These are phyloP conservation scores for Pseudocercospora pini-densiflorae DNA, from an alignment of 2,329 filamentous ascomycete genomes.

Conservation along the genomic window DNA sequence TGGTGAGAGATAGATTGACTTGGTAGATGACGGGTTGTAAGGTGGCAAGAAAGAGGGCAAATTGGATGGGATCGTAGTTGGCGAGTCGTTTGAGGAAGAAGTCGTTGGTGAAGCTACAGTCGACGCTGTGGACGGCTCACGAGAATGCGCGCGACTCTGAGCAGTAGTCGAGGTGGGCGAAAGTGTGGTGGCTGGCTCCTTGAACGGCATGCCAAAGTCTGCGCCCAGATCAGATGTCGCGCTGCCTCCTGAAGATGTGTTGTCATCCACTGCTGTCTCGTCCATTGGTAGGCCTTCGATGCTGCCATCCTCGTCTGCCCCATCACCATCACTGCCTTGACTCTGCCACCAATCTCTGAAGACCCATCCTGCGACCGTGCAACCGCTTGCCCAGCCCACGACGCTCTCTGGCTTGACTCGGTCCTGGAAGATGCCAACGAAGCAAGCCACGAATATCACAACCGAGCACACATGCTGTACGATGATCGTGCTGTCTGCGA, in stretches of 20 bases:
- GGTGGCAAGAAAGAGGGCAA: conserved; percentile 35
- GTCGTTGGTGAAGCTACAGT: conserved; percentile 4
- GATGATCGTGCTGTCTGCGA: conserved; percentile 93
- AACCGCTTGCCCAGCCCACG: conserved; percentile 80
- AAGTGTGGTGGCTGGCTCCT: conserved; percentile 16
- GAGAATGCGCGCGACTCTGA: conserved; percentile 7
- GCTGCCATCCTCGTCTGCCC: conserved; percentile 56
- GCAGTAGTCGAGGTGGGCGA: neutral
- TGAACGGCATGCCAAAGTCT: conserved; percentile 30
- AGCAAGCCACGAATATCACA: conserved; percentile 91
- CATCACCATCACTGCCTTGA: conserved; percentile 42
- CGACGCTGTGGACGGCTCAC: conserved; percentile 8
- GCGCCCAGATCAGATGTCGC: conserved; percentile 24
- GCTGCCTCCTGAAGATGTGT: conserved; percentile 24
- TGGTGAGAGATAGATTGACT: conserved; percentile 51
- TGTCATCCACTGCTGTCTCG: conserved; percentile 17
- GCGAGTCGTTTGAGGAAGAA: neutral
- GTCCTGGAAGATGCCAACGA: conserved; percentile 85
- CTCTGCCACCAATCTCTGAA: conserved; percentile 92
- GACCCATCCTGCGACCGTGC: conserved; percentile 85
- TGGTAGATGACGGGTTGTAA: conserved; percentile 32
- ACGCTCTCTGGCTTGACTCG: conserved; percentile 89
- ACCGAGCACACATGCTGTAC: conserved; percentile 97
- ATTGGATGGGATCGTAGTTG: conserved; percentile 14
- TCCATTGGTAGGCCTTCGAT: conserved; percentile 9